A percentile compares a stretch with the other conserved stretches of the same genome.
These are phyloP conservation scores for Lathyrus sativus DNA, from an alignment of 306 rosid genomes.

Conservation along the genomic window DNA sequence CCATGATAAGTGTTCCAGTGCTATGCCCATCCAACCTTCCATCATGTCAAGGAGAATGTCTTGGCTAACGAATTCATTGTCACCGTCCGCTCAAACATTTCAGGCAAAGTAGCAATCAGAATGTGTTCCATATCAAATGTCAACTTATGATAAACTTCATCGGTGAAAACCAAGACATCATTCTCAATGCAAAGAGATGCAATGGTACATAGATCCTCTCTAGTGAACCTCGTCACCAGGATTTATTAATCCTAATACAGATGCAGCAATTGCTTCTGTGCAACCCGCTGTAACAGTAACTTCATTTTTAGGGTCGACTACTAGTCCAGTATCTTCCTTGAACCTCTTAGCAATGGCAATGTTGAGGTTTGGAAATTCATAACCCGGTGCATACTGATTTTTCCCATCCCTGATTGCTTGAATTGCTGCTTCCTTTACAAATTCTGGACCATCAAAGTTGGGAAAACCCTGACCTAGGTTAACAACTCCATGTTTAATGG, in stretches of 20 bases:
- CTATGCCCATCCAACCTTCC: slow-evolving; percentile 97
- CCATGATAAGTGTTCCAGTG: slow-evolving; percentile 76
- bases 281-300: slow-evolving; percentile 79
- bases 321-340: slow-evolving; percentile 69
- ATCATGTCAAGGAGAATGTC: slow-evolving; percentile 83
- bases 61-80: slow-evolving; percentile 83
- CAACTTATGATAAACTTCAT: slow-evolving; percentile 86
- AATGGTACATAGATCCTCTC: slow-evolving; percentile 61
- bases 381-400: slow-evolving; percentile 81
- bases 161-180: slow-evolving; percentile 74
- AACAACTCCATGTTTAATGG: slow-evolving; percentile 70
- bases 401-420: slow-evolving; percentile 78
- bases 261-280: slow-evolving; percentile 87
- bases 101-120: slow-evolving; percentile 80
- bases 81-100: slow-evolving; percentile 85
- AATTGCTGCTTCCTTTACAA: slow-evolving; percentile 72
- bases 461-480: slow-evolving; percentile 94
- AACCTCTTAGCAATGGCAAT: slow-evolving; percentile 74
- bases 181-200: slow-evolving; percentile 93
- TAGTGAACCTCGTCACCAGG: slow-evolving; percentile 89
- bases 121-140: slow-evolving; percentile 88
- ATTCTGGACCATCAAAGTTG: slow-evolving; percentile 46
- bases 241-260: slow-evolving; percentile 77
- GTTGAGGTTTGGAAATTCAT: slow-evolving; percentile 74
- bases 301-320: slow-evolving; percentile 77